Percentiles rank a stretch among this genome's conserved stretches.
Conservation (phyloP, 2,329 filamentous ascomycete genomes). For the Shiraia bambusicola region DNA sequence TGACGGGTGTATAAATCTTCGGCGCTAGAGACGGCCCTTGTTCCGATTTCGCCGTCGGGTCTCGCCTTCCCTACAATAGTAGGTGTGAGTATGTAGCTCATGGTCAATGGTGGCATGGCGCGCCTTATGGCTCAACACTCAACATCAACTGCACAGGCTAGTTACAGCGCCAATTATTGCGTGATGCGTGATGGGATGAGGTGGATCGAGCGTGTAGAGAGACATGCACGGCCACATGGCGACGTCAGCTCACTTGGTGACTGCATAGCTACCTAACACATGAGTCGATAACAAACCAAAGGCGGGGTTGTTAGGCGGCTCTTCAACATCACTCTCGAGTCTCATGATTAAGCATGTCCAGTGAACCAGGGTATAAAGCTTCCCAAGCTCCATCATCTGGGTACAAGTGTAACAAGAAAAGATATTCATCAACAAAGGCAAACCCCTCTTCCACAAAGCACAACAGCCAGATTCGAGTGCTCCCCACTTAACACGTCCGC, state of each 20-base stretch:
- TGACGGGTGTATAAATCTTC: slow-evolving; percentile 35
- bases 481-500: slow-evolving; percentile 9
- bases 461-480: slow-evolving; percentile 6
- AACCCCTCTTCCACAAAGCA: background rate
- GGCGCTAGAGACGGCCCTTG: slow-evolving; percentile 29
- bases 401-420: background rate
- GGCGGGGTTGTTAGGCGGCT: slow-evolving; percentile 7
- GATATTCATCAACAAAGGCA: background rate
- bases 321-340: background rate
- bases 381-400: background rate
- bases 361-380: background rate
- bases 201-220: slow-evolving; percentile 13
- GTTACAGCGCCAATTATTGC: no score
- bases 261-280: no score
- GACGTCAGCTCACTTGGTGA: slow-evolving; percentile 15
- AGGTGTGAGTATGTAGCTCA: no score
- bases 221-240: no score
- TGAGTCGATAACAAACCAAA: no score
- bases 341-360: slow-evolving; percentile 3
- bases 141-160: background rate
- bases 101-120: background rate
- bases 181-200: slow-evolving; percentile 4
- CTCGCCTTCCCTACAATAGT: slow-evolving; percentile 26
- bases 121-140: slow-evolving; percentile 3
- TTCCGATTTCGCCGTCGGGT: slow-evolving; percentile 17